Base-by-base conservation (phyloP, 2,329 filamentous ascomycete species). In the Hypoxylon sp. region DNA sequence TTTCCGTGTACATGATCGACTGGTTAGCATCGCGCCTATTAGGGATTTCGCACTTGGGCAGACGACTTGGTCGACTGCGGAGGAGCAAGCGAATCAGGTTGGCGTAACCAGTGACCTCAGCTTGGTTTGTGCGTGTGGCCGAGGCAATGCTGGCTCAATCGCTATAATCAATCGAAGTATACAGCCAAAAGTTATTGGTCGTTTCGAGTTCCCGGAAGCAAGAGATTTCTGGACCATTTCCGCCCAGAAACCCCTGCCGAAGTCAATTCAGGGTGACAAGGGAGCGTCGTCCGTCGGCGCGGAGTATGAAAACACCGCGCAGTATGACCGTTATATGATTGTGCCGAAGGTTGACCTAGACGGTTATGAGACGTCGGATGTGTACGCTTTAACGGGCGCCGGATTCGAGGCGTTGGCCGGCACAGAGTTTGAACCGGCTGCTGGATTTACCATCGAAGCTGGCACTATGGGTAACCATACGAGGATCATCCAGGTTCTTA, bases 401-500 rank as follows among this genome's bases (percentile, higher is more conserved):
- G 89, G 89, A 2, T 89, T 96, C 62, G 90, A 93, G 75, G 88
- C 91, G 38, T 84, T 95, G 6, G 87, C 88, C 33, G 93, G 91
- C 38, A 93, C 93, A 0, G 96, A 99, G 73, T 97, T 98, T 75
- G 96, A 99, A 66, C 89, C 91, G 3, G 92, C 93, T 46, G 93
- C 94, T 67, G 96, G 94, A 24, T 87, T 90, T 30, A 97, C 96
- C 0, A 85, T 98, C 48, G 91, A 96, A 71, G 91, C 96, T 16
- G 93, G 92, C 14, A 91, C 91, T 0, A 87, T 99, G 78, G 91
- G 91, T n/a, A 87, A 87, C 53, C 89, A 92, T 64, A 92, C 87
- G 75, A 88, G 93, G 62, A 89, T 98, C 32, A 90, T 98, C 14
- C 96, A 98, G 75, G 90, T 97, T 1, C 83, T 97, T 55, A 91